Evolutionary conservation across 106 monocot species (phyloP), one percentile per base, ranked within the genome.

Genomic region (Allium cepa): DNA sequence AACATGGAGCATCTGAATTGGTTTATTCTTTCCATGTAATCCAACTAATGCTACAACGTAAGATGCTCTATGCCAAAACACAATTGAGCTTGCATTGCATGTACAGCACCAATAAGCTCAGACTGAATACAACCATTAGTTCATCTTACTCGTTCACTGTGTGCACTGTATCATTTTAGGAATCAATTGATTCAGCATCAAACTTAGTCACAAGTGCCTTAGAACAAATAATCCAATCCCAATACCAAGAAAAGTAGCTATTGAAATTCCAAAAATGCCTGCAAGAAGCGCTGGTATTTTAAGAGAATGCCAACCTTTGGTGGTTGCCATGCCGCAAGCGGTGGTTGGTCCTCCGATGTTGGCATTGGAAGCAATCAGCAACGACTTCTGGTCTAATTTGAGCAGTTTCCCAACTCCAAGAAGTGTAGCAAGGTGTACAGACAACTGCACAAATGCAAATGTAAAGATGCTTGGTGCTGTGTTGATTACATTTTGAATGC

Each of bases 311-410:
- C 95, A 95, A 10, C 91, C 95, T 76, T 88, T 88, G 1, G 95
- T 82, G 11, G 85, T 95, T 4, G 94, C 88, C 91, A 95, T 91
- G 18, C 83, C 94, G 62, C 91, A 91, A 60, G 94, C 94, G 4
- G 95, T 95, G 7, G 91, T 91, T 12, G 95, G 95, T 48, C 95
- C 95, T 7, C 91, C 95, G 13, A 91, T 77, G 36, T 95, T 91
- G 61, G 88, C 91, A 62, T 95, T 95, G 11, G 95, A 95, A 49
- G 88, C 95, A 13, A 95, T 66, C 3, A 95, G 79, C 56, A 95
- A 58, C 9, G 84, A 46, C 71, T 88, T 91, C 47, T 61, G 57
- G 65, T 95, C 84, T 17, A 95, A 78, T 2, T 83, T 74, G 11
- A 95, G 72, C 27, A 95, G 49, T 51, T 68, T 83, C 27, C 91